These are phyloP conservation scores for Thielaviopsis punctulata DNA, from an alignment of 2,329 filamentous ascomycete species.

Conservation along the genomic window DNA sequence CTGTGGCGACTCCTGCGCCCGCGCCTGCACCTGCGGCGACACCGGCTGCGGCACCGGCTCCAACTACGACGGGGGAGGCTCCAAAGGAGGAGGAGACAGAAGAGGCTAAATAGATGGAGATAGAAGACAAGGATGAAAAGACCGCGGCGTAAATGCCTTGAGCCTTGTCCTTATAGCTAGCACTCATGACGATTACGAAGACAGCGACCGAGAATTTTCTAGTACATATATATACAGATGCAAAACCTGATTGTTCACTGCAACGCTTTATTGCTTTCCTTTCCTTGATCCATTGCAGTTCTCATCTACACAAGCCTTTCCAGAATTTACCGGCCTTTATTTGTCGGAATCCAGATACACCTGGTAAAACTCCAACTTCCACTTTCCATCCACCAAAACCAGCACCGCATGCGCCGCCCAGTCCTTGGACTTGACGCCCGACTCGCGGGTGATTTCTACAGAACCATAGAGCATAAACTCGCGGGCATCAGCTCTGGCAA, in stretches of 20 bases:
- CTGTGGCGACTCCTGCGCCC: too few species aligned
- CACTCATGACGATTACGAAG: too few species aligned
- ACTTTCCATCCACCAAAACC: constrained; percentile 31
- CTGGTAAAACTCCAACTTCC: constrained; percentile 36
- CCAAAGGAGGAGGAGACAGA: background rate
- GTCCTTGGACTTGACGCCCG: constrained; percentile 19
- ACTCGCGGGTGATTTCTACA: constrained; percentile 17
- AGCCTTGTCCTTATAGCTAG: too few species aligned
- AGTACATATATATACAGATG: too few species aligned
- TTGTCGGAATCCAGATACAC: constrained; percentile 27
- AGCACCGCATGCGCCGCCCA: constrained; percentile 33
- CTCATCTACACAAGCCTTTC: background rate
- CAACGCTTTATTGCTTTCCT: too few species aligned
- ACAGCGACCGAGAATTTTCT: too few species aligned
- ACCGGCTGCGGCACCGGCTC: background rate
- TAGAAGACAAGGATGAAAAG: too few species aligned
- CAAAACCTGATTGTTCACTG: too few species aligned
- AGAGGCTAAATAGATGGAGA: too few species aligned
- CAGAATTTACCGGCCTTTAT: background rate
- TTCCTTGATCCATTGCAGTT: background rate
- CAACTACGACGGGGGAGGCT: too few species aligned
- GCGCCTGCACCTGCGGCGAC: too few species aligned
- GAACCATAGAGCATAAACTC: constrained; percentile 20
- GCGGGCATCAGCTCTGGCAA: constrained; percentile 13
- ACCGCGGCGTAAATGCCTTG: too few species aligned